Evolutionary conservation across 768 basidiomycete genomes (phyloP).

Genomic region (Rhodosporidiobolus sp.): DNA sequence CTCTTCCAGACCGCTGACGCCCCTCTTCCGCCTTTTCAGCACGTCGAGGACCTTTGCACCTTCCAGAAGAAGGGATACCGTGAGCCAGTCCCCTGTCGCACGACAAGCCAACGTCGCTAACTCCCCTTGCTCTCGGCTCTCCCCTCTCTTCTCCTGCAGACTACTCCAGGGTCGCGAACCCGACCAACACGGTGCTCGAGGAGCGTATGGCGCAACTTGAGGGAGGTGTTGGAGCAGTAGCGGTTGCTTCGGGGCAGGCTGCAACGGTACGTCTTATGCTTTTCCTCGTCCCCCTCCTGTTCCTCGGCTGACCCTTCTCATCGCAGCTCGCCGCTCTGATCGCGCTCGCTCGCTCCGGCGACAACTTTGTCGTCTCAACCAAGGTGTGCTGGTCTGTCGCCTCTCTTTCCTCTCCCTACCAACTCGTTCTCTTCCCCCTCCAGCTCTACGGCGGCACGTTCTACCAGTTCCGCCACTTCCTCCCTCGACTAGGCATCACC

Average conservation of each 20-base stretch:
- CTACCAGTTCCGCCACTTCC: constrained; percentile 47
- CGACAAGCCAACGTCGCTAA: too few relatives aligned
- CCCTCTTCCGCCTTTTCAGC: neutral
- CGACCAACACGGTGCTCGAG: constrained; percentile 62
- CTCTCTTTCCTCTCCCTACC: constrained; percentile 51
- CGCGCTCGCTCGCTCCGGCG: constrained; percentile 59
- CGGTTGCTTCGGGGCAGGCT: constrained; percentile 64
- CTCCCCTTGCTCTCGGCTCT: too few relatives aligned
- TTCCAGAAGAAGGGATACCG: neutral
- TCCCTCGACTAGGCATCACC: constrained; percentile 65
- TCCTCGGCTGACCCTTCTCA: neutral
- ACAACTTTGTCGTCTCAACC: constrained; percentile 61
- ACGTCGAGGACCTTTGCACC: constrained; percentile 1
- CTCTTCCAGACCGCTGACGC: neutral
- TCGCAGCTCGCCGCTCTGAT: neutral
- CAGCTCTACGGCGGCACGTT: constrained; percentile 5
- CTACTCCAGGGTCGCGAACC: constrained; percentile 48
- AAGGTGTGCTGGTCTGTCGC: constrained; percentile 58
- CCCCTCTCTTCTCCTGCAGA: too few relatives aligned
- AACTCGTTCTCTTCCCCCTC: too few relatives aligned
- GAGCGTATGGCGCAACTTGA: constrained; percentile 71
- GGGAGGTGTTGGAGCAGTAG: constrained; percentile 69
- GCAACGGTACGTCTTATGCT: constrained; percentile 58
- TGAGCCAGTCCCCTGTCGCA: too few relatives aligned
- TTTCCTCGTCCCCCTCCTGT: neutral